Evolutionary conservation across 306 rosid species (phyloP), one percentile per base, ranked within the genome.

Genomic region (Vigna reflexopilosa): DNA sequence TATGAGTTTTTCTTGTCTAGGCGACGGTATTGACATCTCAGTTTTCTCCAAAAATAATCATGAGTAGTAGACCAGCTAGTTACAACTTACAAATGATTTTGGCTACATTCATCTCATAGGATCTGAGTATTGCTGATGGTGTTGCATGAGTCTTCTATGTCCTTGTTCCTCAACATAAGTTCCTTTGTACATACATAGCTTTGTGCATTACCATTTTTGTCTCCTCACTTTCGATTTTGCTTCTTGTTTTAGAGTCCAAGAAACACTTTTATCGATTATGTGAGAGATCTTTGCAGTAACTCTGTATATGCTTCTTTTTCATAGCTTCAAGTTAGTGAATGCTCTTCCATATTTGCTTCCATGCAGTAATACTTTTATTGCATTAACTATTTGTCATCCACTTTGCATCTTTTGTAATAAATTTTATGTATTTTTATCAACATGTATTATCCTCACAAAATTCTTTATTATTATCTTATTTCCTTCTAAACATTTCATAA

Each of bases 1-100:
- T 89, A 81, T 34, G 97, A 93, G 77, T 93, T 91, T 85, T 93
- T 91, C 88, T 68, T 83, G 84, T 89, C 95, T 28, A 85, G 97
- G 82, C 84, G 82, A 64, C 85, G 85, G 49, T 87, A 81, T 76
- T 81, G 88, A 70, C 15, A 13, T 42, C 48, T 9, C 13, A 62
- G 15, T 30, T 67, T 77, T 72, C 67, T 45, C 7, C 55, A 24
- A 58, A 59, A 76, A 54, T 72, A 64, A 83, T 67, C 42, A 9
- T 67, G 38, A 8, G 11, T 16, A 62, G 79, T 63, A 67, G 80
- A 77, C 78, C 67, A 42, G 72, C 36, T 70, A 38, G 77, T 48
- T 62, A 62, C 68, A 32, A 62, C 50, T 66, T 45, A 20, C 77
- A 67, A 87, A 71, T 75, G 64, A 87, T 61, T 75, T 81, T 75